Percentiles rank a stretch among this genome's conserved stretches.
These are phyloP conservation scores for Pseudocercospora fijiensis DNA, from an alignment of 2,329 filamentous ascomycete species.

Conservation along the genomic window DNA sequence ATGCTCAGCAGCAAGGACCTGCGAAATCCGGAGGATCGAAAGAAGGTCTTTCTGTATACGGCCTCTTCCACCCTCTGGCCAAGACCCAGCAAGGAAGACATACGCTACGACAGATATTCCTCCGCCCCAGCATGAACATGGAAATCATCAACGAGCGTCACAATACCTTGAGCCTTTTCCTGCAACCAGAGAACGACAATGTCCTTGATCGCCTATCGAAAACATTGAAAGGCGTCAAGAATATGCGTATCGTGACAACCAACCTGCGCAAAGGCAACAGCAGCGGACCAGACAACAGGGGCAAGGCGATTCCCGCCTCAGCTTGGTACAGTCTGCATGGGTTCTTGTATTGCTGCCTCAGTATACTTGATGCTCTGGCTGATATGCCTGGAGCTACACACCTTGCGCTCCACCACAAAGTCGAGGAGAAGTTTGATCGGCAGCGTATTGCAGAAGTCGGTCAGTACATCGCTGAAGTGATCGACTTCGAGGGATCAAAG, in stretches of 20 bases:
- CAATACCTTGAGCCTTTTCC: constrained; percentile 64
- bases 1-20: constrained; percentile 72
- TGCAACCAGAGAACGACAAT: constrained; percentile 65
- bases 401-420: constrained; percentile 56
- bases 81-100: constrained; percentile 75
- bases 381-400: constrained; percentile 56
- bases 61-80: constrained; percentile 72
- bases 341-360: constrained; percentile 71
- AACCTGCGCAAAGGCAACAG: constrained; percentile 78
- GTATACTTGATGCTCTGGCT: constrained; percentile 63
- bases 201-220: constrained; percentile 57
- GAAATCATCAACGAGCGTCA: constrained; percentile 70
- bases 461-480: constrained; percentile 66
- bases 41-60: constrained; percentile 80
- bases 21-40: constrained; percentile 64
- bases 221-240: constrained; percentile 69
- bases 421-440: constrained; percentile 61
- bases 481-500: constrained; percentile 78
- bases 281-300: constrained; percentile 48
- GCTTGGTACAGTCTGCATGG: constrained; percentile 68
- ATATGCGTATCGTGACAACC: constrained; percentile 67
- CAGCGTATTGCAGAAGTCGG: constrained; percentile 64
- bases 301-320: constrained; percentile 59
- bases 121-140: constrained; percentile 72
- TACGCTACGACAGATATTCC: constrained; percentile 73